Evolutionary conservation across 257 asterid species (phyloP).

Genomic region (Petrea volubilis): DNA sequence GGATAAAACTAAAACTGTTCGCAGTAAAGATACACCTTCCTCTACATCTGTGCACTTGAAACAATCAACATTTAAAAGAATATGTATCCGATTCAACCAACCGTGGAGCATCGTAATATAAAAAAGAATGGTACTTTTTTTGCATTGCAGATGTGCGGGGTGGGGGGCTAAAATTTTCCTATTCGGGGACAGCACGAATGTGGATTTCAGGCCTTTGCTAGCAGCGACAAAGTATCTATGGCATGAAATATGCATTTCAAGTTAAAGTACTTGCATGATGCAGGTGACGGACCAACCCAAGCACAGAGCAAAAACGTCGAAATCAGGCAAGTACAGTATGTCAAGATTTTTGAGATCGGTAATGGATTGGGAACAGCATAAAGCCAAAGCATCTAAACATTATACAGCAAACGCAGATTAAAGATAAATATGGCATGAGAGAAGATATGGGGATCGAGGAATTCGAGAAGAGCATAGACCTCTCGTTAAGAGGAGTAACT

Average conservation of each 20-base stretch:
- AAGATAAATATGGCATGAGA: not conserved
- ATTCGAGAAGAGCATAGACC: slow-evolving; percentile 41
- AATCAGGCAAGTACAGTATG: not conserved
- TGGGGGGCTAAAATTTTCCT: not conserved
- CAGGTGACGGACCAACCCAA: not conserved
- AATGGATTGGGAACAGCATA: not conserved
- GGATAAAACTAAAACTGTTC: not conserved
- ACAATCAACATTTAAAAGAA: not conserved
- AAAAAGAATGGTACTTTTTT: too few species aligned
- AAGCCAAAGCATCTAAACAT: not conserved
- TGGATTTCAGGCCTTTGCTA: not conserved
- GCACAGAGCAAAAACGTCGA: not conserved
- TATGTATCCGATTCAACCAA: not conserved
- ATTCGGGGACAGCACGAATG: not conserved
- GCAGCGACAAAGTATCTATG: not conserved
- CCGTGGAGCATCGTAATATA: too few species aligned
- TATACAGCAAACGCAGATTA: not conserved
- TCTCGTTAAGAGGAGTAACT: slow-evolving; percentile 86
- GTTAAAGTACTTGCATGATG: not conserved
- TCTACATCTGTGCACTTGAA: not conserved
- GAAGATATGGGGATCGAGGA: not conserved
- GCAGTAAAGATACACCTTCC: not conserved
- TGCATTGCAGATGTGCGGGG: too few species aligned
- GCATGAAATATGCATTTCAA: not conserved
- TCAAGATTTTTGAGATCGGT: not conserved